Percentiles rank a stretch among this genome's conserved stretches.
phyloP scores from a whole-genome alignment of 306 rosid species.

The Oxytropis ochrocephala region DNA sequence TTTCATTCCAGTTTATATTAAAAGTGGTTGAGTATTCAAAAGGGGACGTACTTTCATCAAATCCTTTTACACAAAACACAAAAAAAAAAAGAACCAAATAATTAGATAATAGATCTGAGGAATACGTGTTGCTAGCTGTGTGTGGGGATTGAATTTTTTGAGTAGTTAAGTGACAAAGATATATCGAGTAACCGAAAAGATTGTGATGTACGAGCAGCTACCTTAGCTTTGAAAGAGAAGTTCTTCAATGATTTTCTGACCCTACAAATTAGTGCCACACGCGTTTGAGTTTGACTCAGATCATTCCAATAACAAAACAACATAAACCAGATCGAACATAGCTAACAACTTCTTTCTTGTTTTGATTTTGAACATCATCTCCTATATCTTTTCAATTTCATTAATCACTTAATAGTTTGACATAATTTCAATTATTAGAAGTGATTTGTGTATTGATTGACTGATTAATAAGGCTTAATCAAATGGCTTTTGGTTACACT shows the following conservation, averaged over 20 bases:
- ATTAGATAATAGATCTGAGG: not conserved
- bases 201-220: conserved; percentile 40
- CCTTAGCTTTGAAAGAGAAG: conserved; percentile 23
- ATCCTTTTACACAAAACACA: not conserved
- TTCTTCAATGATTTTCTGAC: conserved; percentile 36
- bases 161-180: conserved; percentile 50
- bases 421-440: not conserved
- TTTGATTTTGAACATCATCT: not conserved
- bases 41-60: conserved; percentile 26
- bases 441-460: not conserved
- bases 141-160: conserved; percentile 7
- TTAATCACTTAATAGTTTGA: not conserved
- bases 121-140: not conserved
- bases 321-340: conserved; percentile 27
- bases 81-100: conserved; percentile 11
- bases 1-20: not conserved
- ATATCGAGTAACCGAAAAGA: conserved; percentile 34
- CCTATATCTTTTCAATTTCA: not conserved
- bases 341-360: not conserved
- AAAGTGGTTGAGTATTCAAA: conserved; percentile 16
- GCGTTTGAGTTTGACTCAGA: not conserved
- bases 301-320: conserved; percentile 17
- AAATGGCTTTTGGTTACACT: not conserved
- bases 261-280: conserved; percentile 28
- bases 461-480: not conserved